A percentile compares a stretch with the other conserved stretches of the same genome.
These are phyloP conservation scores for Papiliotrema flavescens DNA, from an alignment of 1,284 basidiomycete genomes.

Conservation along the genomic window DNA sequence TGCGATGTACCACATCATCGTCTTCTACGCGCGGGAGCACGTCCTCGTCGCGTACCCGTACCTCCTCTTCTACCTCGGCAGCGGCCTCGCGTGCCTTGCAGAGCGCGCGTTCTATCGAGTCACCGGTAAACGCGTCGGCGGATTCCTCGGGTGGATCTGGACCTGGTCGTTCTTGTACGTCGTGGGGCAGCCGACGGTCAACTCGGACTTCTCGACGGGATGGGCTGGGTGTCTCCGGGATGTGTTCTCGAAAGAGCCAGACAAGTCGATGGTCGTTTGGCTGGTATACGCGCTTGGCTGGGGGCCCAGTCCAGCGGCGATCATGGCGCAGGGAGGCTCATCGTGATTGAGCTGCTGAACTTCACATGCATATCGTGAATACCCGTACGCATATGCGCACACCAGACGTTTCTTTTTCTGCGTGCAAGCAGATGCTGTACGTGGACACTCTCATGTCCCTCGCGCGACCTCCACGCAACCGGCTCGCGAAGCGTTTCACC, in stretches of 20 bases:
- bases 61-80: not conserved
- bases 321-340: not conserved
- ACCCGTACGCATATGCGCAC: too few relatives aligned
- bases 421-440: too few relatives aligned
- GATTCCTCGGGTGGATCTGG: constrained; percentile 4
- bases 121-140: constrained; percentile 2
- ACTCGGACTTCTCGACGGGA: not conserved
- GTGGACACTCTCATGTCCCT: too few relatives aligned
- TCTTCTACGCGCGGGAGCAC: not conserved
- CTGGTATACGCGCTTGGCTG: not conserved
- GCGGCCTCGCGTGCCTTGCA: not conserved
- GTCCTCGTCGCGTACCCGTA: not conserved
- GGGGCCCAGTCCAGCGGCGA: not conserved
- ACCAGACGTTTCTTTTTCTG: too few relatives aligned
- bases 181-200: constrained; percentile 1
- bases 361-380: too few relatives aligned
- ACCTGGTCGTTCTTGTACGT: not conserved
- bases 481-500: too few relatives aligned
- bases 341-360: not conserved
- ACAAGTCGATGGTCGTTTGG: not conserved
- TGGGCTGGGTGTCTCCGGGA: not conserved
- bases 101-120: constrained; percentile 2
- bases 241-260: not conserved
- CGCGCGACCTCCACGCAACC: too few relatives aligned
- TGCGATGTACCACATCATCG: not conserved